Conservation (phyloP, 768 basidiomycete species). For the Leucocoprinus leucothites region DNA sequence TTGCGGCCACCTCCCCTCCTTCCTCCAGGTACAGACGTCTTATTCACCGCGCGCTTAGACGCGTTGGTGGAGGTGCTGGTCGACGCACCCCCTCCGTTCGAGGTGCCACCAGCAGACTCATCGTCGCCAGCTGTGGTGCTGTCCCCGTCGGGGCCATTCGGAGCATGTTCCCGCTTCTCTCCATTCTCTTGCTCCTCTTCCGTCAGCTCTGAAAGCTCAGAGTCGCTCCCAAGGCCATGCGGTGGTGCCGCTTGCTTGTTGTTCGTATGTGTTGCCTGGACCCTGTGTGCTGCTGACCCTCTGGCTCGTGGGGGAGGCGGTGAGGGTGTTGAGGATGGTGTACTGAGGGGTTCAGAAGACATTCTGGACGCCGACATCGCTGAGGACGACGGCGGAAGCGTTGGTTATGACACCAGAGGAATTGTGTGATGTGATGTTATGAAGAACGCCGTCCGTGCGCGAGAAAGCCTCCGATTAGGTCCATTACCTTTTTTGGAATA, state of each 20-base stretch:
- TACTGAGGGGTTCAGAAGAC: conserved; percentile 64
- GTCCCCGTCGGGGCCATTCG: conserved; percentile 17
- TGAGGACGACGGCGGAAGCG: conserved; percentile 26
- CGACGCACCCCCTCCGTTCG: neutral
- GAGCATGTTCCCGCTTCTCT: conserved; percentile 22
- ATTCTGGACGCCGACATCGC: conserved; percentile 29
- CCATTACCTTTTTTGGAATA: conserved; percentile 20
- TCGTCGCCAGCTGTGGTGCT: conserved; percentile 16
- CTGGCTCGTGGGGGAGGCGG: conserved; percentile 29
- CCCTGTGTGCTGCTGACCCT: conserved; percentile 14
- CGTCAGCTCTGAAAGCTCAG: conserved; percentile 81
- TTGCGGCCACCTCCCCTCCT: conserved; percentile 32
- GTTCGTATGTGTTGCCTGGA: conserved; percentile 23
- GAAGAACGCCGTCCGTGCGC: conserved; percentile 34
- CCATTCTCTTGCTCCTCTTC: conserved; percentile 67
- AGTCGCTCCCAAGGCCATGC: conserved; percentile 51
- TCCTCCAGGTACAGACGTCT: conserved; percentile 18
- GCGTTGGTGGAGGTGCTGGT: conserved; percentile 22
- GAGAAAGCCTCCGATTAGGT: conserved; percentile 30
- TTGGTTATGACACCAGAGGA: conserved; percentile 15
- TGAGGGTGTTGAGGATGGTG: conserved; percentile 59
- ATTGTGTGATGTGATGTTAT: conserved; percentile 20
- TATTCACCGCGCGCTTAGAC: conserved; percentile 13
- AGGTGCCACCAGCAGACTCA: conserved; percentile 19
- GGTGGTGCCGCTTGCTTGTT: conserved; percentile 15